Evolutionary conservation across 805 yeast species (phyloP).

Genomic region (Kluyveromyces wickerhamii): DNA sequence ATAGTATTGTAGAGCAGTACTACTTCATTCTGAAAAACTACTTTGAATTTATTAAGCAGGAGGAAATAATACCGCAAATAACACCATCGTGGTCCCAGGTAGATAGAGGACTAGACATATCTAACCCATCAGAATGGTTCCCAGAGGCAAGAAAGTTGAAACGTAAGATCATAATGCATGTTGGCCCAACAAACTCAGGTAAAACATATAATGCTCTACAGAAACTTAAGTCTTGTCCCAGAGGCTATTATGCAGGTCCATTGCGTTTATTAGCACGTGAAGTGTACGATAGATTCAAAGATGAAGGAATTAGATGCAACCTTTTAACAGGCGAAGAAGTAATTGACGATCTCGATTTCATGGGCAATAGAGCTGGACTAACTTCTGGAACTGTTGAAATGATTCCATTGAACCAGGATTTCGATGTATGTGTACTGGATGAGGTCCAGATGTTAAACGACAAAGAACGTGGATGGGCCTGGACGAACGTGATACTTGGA

Average conservation of each 20-base stretch:
- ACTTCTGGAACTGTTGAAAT: conserved; percentile 91
- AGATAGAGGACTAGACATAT: conserved; percentile 33
- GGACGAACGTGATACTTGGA: conserved; percentile 89
- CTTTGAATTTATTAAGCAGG: conserved; percentile 17
- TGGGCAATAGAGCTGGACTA: conserved; percentile 65
- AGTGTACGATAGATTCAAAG: conserved; percentile 71
- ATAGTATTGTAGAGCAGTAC: conserved; percentile 8
- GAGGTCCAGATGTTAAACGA: conserved; percentile 95
- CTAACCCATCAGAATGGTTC: conserved; percentile 68
- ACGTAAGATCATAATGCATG: conserved; percentile 80
- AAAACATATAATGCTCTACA: conserved; percentile 81
- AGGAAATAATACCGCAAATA: conserved; percentile 19
- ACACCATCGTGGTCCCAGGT: conserved; percentile 11
- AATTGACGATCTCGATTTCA: conserved; percentile 55
- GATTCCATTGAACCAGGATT: conserved; percentile 59
- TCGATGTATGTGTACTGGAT: conserved; percentile 87
- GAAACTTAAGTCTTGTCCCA: conserved; percentile 51
- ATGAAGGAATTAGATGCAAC: conserved; percentile 64
- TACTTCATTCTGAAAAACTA: conserved; percentile 12
- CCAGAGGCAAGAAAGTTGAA: conserved; percentile 77
- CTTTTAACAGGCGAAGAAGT: conserved; percentile 95
- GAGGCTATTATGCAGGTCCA: conserved; percentile 94
- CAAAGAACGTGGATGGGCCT: conserved; percentile 75
- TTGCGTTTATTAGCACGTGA: conserved; percentile 85
- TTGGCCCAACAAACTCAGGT: conserved; percentile 97